Evolutionary conservation across 768 basidiomycete genomes (phyloP).

Genomic region (Rhodosporidiobolus odoratus): DNA sequence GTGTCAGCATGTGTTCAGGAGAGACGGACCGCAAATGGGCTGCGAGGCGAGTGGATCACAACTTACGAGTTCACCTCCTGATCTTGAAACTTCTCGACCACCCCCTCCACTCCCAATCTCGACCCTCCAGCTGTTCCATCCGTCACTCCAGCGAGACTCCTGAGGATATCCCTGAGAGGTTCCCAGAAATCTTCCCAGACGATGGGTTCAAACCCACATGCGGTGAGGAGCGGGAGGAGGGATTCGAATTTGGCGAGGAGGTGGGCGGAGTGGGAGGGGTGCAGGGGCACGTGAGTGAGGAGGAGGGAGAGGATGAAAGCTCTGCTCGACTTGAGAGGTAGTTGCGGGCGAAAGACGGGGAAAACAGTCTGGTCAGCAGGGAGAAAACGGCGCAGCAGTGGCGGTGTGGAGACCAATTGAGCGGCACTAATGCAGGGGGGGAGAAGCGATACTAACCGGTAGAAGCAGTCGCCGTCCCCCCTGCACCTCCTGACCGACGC

Average conservation of each 20-base stretch:
- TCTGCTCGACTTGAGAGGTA: conserved; percentile 43
- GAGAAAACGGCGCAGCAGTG: too few relatives aligned
- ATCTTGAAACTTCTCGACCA: conserved; percentile 57
- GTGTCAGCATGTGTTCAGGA: not conserved
- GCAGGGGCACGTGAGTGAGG: conserved; percentile 57
- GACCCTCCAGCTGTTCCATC: conserved; percentile 5
- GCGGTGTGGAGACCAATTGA: too few relatives aligned
- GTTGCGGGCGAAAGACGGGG: not conserved
- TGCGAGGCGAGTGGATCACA: not conserved
- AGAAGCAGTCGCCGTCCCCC: conserved; percentile 81
- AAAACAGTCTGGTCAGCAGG: not conserved
- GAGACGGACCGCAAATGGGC: not conserved
- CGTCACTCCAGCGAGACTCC: conserved; percentile 48
- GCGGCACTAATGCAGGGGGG: too few relatives aligned
- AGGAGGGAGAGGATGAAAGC: conserved; percentile 79
- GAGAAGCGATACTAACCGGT: conserved; percentile 61
- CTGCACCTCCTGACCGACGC: conserved; percentile 62
- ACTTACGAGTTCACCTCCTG: conserved; percentile 45
- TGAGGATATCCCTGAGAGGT: conserved; percentile 56
- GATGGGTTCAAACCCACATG: conserved; percentile 23
- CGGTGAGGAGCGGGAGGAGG: conserved; percentile 46
- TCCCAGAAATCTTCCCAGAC: conserved; percentile 60
- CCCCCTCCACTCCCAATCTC: conserved; percentile 46
- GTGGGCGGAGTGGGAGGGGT: conserved; percentile 1
- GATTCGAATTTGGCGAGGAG: conserved; percentile 56